phyloP scores from a whole-genome alignment of 495 filamentous ascomycete species.

The Penicillium chermesinum region DNA sequence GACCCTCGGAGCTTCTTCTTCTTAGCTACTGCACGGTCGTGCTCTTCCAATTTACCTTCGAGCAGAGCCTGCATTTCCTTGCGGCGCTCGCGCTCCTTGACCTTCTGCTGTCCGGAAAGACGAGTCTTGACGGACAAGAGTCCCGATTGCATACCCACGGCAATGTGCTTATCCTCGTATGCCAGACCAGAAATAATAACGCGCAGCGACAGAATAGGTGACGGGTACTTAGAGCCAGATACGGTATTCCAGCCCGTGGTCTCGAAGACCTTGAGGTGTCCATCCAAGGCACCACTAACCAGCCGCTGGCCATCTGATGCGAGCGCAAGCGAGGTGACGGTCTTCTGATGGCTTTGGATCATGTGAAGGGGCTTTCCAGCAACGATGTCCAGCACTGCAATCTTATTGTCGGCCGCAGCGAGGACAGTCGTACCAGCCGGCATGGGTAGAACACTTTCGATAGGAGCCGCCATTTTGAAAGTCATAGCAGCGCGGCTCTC shows the following conservation, averaged over 20 bases:
- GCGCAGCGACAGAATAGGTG: slow-evolving; percentile 76
- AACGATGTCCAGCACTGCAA: slow-evolving; percentile 90
- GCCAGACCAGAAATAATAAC: slow-evolving; percentile 62
- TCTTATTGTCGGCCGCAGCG: slow-evolving; percentile 78
- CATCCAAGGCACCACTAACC: slow-evolving; percentile 83
- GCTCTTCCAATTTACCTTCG: slow-evolving; percentile 66
- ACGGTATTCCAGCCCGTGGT: slow-evolving; percentile 89
- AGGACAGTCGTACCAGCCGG: slow-evolving; percentile 80
- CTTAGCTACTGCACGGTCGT: slow-evolving; percentile 60
- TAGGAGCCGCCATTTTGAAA: slow-evolving; percentile 83
- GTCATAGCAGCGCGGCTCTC: slow-evolving; percentile 68
- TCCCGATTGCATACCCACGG: slow-evolving; percentile 90
- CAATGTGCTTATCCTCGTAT: slow-evolving; percentile 80
- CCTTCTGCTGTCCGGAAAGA: slow-evolving; percentile 75
- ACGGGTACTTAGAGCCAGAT: slow-evolving; percentile 83
- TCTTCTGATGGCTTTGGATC: slow-evolving; percentile 95
- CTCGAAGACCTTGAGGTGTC: slow-evolving; percentile 95
- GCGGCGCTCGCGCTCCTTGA: slow-evolving; percentile 67
- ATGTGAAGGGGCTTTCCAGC: slow-evolving; percentile 81
- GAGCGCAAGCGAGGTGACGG: slow-evolving; percentile 76
- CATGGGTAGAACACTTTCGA: slow-evolving; percentile 83
- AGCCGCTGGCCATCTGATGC: slow-evolving; percentile 75
- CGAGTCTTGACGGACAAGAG: slow-evolving; percentile 83
- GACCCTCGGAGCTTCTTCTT: slow-evolving; percentile 61
- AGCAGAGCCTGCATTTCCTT: slow-evolving; percentile 84